These are phyloP conservation scores for Omphalotus guepiniiformis DNA, from an alignment of 768 basidiomycete species.

Conservation along the genomic window DNA sequence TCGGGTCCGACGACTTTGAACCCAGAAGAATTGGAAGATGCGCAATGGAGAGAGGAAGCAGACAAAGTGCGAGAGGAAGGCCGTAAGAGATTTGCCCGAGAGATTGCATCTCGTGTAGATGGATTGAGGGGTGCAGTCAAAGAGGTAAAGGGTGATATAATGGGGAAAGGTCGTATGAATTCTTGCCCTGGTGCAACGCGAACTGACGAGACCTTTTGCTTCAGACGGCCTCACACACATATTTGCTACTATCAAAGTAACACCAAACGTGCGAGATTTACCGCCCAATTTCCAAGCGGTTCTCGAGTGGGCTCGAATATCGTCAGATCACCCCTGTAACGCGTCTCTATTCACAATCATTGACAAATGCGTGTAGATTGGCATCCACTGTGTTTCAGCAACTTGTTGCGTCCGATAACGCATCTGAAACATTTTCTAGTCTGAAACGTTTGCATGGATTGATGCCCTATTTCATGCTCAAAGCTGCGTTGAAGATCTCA, in stretches of 20 bases:
- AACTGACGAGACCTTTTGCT: background rate
- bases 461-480: conserved; percentile 98
- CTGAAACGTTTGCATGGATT: conserved; percentile 92
- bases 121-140: conserved; percentile 78
- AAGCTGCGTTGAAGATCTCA: conserved; percentile 84
- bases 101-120: conserved; percentile 85
- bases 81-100: conserved; percentile 74
- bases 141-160: conserved; percentile 90
- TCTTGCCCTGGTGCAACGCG: conserved; percentile 8
- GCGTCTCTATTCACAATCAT: conserved; percentile 5
- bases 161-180: conserved; percentile 61
- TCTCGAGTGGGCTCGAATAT: conserved; percentile 95
- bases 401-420: conserved; percentile 88
- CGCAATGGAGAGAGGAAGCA: conserved; percentile 76
- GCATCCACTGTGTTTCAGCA: conserved; percentile 97
- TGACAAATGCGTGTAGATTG: conserved; percentile 44
- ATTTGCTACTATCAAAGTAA: conserved; percentile 85
- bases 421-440: conserved; percentile 82
- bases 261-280: conserved; percentile 68
- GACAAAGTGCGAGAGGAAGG: conserved; percentile 88
- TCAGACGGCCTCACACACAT: conserved; percentile 85
- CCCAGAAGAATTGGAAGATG: conserved; percentile 75
- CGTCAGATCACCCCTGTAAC: conserved; percentile 49
- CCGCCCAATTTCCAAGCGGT: conserved; percentile 87
- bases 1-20: conserved; percentile 68